Base-by-base conservation (phyloP, 331 rosid genomes). In the Dryas integrifolia region DNA sequence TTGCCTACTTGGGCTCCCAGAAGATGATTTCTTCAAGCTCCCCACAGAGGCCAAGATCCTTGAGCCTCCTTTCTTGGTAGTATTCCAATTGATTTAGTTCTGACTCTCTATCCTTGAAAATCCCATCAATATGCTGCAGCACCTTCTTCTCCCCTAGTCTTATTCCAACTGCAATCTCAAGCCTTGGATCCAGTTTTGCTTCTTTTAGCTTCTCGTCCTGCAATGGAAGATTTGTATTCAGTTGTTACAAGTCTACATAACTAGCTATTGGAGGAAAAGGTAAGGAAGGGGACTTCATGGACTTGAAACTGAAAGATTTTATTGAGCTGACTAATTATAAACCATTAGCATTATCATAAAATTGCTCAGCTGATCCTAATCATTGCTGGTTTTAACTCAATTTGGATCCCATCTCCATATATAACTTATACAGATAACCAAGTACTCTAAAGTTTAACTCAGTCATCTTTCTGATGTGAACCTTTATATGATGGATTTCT, bases 31-130 rank as follows among this genome's bases (percentile, higher is more conserved):
- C 96, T 69, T 94, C 97, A 73, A 43, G 89, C 82, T 94, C 98
- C 43, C 97, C 96, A 7, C 87, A 88, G 12, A 94, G 97, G 44
- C 98, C 98, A 76, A 94, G 97, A 40, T 94, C 96, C 91, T 91
- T 88, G 79, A 94, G 96, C 85, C 97, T 85, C 76, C 98, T 85
- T 79, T 94, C 97, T 70, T 89, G 98, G 77, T 94, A 91, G 68
- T 89, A 94, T 80, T 89, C 92, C 77, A 91, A 82, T 70, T 68
- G 58, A 75, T 77, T 75, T 79, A 94, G 72, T 70, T 89, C 98
- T 47, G 40, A 50, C 69, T 94, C 96, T 80, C 93, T 89, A 73
- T 70, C 85, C 80, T 79, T 67, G 84, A 94, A 94, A 57, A 83
- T 84, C 65, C 65, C 85, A 52, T 84, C 92, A 69, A 94, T 86